A percentile compares a stretch with the other conserved stretches of the same genome.
These are phyloP conservation scores for peach (Prunus persica) DNA, from an alignment of 306 rosid genomes.

Conservation along the genomic window DNA sequence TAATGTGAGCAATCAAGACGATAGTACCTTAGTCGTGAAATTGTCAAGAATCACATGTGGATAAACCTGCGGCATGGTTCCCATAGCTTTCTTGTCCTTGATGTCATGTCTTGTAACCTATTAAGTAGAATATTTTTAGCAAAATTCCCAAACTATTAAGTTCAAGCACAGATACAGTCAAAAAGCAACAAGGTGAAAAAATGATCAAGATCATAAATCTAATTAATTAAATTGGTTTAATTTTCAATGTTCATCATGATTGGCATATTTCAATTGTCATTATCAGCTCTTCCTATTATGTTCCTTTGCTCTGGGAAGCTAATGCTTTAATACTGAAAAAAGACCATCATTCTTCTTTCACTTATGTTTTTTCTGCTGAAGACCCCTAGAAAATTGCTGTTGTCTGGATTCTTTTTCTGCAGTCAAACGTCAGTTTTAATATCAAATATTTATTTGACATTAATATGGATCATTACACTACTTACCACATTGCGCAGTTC, in stretches of 20 bases:
- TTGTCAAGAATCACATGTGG: slow-evolving; percentile 81
- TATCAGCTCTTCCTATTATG: neutral
- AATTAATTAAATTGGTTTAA: neutral
- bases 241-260: neutral
- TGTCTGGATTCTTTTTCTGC: neutral
- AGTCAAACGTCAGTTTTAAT: neutral
- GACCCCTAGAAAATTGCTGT: neutral
- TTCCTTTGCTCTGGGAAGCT: neutral
- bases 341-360: neutral
- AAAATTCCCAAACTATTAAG: neutral
- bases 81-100: slow-evolving; percentile 70
- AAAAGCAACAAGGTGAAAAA: neutral
- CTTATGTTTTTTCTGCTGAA: neutral
- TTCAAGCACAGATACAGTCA: slow-evolving; percentile 9
- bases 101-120: slow-evolving; percentile 94
- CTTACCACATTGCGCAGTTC: slow-evolving; percentile 83
- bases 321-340: neutral
- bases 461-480: slow-evolving; percentile 5
- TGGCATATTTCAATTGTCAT: neutral
- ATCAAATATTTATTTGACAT: neutral
- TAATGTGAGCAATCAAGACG: neutral
- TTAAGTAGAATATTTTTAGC: slow-evolving; percentile 28
- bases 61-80: slow-evolving; percentile 94
- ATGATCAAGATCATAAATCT: neutral
- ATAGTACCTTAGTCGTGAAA: slow-evolving; percentile 76